A percentile compares a stretch with the other conserved stretches of the same genome.
phyloP scores from a whole-genome alignment of 1,284 basidiomycete genomes.

The Papiliotrema fonsecae region DNA sequence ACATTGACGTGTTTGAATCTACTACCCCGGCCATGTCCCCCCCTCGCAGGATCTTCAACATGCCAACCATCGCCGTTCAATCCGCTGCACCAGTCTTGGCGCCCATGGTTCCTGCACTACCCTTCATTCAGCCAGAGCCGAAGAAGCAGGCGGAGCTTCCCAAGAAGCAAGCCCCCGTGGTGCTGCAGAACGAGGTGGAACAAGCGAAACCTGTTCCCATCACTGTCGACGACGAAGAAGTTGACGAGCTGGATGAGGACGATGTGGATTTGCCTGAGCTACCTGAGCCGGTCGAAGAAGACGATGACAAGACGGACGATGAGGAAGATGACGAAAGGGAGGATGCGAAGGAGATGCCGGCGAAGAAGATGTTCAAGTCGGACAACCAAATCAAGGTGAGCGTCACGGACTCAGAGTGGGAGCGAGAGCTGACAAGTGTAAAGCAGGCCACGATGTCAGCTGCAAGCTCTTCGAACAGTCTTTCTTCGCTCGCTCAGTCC shows the following conservation, averaged over 20 bases:
- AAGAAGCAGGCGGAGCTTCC: too few species aligned
- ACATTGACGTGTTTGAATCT: conserved; percentile 1
- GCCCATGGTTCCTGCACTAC: not conserved
- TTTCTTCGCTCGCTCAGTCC: conserved; percentile 3
- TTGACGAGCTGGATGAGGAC: conserved; percentile 17
- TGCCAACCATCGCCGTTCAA: not conserved
- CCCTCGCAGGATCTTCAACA: not conserved
- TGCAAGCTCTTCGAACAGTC: conserved; percentile 4
- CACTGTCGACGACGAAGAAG: conserved; percentile 10
- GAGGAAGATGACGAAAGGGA: conserved; percentile 11
- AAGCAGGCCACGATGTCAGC: too few species aligned
- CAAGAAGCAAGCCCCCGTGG: too few species aligned
- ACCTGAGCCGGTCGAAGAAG: conserved; percentile 4
- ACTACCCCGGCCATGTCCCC: conserved; percentile 12
- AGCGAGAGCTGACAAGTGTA: too few species aligned
- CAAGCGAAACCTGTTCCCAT: too few species aligned
- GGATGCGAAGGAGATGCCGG: conserved; percentile 14
- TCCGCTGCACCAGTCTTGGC: not conserved
- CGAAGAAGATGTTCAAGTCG: conserved; percentile 9
- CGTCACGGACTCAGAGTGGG: not conserved
- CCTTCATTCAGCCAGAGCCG: too few species aligned
- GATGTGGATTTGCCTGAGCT: conserved; percentile 20
- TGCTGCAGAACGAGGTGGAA: too few species aligned
- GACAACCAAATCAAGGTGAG: not conserved
- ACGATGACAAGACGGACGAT: conserved; percentile 1